Evolutionary conservation across 2,329 filamentous ascomycete species (phyloP), one percentile per base, ranked within the genome.

Genomic region (Colletotrichum sp.): DNA sequence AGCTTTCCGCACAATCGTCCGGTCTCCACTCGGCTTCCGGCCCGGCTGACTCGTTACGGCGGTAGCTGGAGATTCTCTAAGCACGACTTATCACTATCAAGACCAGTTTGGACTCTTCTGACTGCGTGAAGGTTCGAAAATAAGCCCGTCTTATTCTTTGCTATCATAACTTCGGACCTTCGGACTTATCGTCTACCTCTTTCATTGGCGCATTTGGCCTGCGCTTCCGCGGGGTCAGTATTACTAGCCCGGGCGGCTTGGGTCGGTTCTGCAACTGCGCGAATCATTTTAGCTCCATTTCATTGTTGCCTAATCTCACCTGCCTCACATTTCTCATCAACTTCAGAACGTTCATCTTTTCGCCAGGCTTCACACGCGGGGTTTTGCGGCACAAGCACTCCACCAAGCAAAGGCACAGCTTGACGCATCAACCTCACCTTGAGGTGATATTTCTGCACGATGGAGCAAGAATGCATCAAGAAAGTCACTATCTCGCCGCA

Each of bases 401-500:
- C 12, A 21, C 5, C 43, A 52, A 52, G 43, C 10, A 52, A 12
- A 21, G 10, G 43, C 43, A 21, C 43, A 13, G 3, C 43, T 52
- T 52, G n/a, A 13, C 43, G 43, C 43, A 48, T 21, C 43, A 48
- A 21, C 43, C 18, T 21, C 43, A 28, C 24, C 55, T 24, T 24
- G 26, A 28, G 55, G 6, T 58, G 24, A 6, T 48, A 16, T 14
- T 3, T 10, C 26, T n/a, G 18, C 28, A 55, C 24, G 4, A 72
- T 72, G 63, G 69, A 72, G 28, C 52, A 67, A 32, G 34, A 61
- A 14, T 67, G 59, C 62, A 67, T 67, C 52, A 66, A 52, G n/a
- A 38, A 24, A 34, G 55, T 26, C 2, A 76, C 65, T 3, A 75
- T 81, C 18, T 73, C 73, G 12, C 78, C 81, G 28, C 75, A 71